A percentile compares a stretch with the other conserved stretches of the same genome.
phyloP scores from a whole-genome alignment of 225 moss, liverwort and hornwort genomes.

The Lunularia cruciata region DNA sequence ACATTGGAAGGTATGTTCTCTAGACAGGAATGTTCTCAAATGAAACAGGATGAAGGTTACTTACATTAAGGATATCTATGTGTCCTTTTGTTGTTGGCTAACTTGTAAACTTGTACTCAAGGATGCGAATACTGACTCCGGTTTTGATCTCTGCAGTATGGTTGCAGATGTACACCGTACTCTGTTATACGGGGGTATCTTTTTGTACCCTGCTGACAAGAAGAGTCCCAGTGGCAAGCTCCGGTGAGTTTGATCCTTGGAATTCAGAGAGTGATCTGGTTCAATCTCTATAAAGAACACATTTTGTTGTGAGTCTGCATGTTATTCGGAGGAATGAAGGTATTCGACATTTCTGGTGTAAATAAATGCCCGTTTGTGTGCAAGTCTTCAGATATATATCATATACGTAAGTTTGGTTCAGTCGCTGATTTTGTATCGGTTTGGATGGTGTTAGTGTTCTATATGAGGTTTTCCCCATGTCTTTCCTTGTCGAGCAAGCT shows the following conservation, averaged over 20 bases:
- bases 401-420: background rate
- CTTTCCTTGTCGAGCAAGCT: slow-evolving; percentile 95
- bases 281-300: background rate
- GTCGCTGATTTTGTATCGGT: background rate
- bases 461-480: slow-evolving; percentile 99
- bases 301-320: background rate
- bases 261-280: background rate
- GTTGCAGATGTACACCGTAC: slow-evolving; percentile 99
- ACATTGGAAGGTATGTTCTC: slow-evolving; percentile 92
- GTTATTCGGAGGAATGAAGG: background rate
- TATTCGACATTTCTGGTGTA: background rate
- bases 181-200: slow-evolving; percentile 90
- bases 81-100: background rate
- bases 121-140: background rate
- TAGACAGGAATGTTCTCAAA: background rate
- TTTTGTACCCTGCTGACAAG: slow-evolving; percentile 94
- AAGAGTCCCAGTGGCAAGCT: slow-evolving; percentile 96
- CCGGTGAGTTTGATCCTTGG: slow-evolving; percentile 62
- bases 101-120: background rate
- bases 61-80: too few species aligned
- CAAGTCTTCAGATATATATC: too few species aligned
- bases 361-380: too few species aligned
- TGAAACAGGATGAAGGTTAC: background rate
- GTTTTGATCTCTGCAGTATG: slow-evolving; percentile 57
- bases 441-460: slow-evolving; percentile 61